Evolutionary conservation across 345 rosid species (phyloP).

Genomic region (Combretum micranthum): DNA sequence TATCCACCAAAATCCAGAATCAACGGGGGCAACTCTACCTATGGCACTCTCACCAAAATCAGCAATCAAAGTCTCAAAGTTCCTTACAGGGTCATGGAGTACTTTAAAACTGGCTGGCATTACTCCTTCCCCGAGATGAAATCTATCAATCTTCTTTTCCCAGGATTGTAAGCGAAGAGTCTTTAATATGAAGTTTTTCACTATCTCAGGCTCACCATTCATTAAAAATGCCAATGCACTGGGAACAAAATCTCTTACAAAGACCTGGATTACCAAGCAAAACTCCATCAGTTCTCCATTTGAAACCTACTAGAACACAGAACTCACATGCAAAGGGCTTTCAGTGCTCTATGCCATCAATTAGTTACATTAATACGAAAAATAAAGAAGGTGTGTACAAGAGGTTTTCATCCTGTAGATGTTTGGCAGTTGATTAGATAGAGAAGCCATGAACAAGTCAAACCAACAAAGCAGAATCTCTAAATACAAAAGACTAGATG

Average conservation of each 20-base stretch:
- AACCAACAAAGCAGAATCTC: too few relatives aligned
- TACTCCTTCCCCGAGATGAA: slow-evolving; percentile 96
- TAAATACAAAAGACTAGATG: too few relatives aligned
- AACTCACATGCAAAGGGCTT: too few relatives aligned
- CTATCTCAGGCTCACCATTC: slow-evolving; percentile 82
- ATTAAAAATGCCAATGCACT: slow-evolving; percentile 87
- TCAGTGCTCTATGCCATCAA: too few relatives aligned
- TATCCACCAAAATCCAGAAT: slow-evolving; percentile 99
- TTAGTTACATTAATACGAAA: too few relatives aligned
- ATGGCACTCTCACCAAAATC: slow-evolving; percentile 98
- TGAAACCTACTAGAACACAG: neutral
- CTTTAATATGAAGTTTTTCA: slow-evolving; percentile 81
- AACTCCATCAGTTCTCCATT: neutral
- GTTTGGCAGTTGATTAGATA: too few relatives aligned
- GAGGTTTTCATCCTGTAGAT: too few relatives aligned
- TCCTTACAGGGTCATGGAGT: slow-evolving; percentile 80
- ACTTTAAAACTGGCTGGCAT: slow-evolving; percentile 99
- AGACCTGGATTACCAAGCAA: slow-evolving; percentile 44
- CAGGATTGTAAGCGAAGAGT: slow-evolving; percentile 92
- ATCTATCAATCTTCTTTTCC: slow-evolving; percentile 97
- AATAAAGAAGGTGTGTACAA: too few relatives aligned
- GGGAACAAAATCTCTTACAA: slow-evolving; percentile 90
- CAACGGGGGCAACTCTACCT: slow-evolving; percentile 97
- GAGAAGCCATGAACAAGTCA: too few relatives aligned
- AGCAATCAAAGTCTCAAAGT: slow-evolving; percentile 71